These are phyloP conservation scores for Alternaria conjuncta DNA, from an alignment of 2,329 filamentous ascomycete genomes.

Conservation along the genomic window DNA sequence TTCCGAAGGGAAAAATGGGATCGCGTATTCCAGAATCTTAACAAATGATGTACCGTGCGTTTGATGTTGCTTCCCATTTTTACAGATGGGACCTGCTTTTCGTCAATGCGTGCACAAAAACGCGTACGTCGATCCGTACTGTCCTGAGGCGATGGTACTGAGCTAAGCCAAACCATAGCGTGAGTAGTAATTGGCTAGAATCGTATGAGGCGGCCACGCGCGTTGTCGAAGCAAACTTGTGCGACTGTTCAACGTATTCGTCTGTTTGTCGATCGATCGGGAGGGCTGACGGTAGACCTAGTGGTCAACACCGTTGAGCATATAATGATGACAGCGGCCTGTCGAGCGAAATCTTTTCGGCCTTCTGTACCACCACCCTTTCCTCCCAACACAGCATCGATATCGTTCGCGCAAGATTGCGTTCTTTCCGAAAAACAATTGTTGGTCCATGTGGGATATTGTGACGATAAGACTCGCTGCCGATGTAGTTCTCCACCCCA, in stretches of 20 bases:
- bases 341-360: neutral
- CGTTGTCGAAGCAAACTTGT: neutral
- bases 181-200: neutral
- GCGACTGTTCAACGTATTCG: neutral
- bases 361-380: neutral
- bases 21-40: fast-evolving
- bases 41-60: neutral
- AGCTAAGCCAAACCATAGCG: neutral
- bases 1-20: neutral
- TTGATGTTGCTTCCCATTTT: neutral
- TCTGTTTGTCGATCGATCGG: neutral
- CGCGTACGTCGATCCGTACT: neutral
- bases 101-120: neutral
- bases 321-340: neutral
- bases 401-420: neutral
- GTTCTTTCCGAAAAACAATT: neutral
- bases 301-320: neutral
- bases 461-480: neutral
- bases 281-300: neutral
- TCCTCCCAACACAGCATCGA: neutral
- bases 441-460: neutral
- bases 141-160: neutral
- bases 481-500: neutral
- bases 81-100: neutral
- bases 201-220: neutral